Evolutionary conservation across 208 protist genomes (phyloP).

Genomic region (Crithidia thermophila): DNA sequence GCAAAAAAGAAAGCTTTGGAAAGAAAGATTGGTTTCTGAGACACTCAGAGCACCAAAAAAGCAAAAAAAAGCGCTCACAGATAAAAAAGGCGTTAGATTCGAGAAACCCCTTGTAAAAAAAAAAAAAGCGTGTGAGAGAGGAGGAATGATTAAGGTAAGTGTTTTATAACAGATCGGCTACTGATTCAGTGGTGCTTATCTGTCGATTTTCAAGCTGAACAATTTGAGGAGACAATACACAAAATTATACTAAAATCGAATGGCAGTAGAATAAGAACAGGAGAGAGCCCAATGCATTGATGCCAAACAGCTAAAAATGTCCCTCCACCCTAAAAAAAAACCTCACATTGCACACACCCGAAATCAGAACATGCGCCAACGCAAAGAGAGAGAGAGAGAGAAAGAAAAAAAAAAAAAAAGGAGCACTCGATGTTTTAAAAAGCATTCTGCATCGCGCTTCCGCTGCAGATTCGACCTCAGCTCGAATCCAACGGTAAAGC

Average conservation of each 20-base stretch:
- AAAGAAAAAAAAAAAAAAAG: slow-evolving; percentile 3
- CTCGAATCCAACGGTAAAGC: no score
- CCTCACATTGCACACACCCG: neutral
- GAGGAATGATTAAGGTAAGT: neutral
- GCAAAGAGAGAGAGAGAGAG: neutral
- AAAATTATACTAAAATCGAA: no score
- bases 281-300: no score
- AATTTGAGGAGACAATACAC: no score
- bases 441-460: neutral
- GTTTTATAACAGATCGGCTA: neutral
- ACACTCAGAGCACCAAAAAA: neutral
- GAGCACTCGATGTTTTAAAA: neutral
- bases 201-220: no score
- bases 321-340: neutral
- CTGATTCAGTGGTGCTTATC: neutral
- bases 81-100: neutral
- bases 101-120: neutral
- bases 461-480: no score
- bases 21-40: neutral
- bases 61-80: neutral
- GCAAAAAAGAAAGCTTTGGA: neutral
- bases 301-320: no score
- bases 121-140: neutral
- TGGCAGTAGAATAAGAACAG: no score
- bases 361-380: neutral